Percentiles rank a stretch among this genome's conserved stretches.
Conservation (phyloP, 2,329 filamentous ascomycete genomes). For the Claviceps citrina region DNA sequence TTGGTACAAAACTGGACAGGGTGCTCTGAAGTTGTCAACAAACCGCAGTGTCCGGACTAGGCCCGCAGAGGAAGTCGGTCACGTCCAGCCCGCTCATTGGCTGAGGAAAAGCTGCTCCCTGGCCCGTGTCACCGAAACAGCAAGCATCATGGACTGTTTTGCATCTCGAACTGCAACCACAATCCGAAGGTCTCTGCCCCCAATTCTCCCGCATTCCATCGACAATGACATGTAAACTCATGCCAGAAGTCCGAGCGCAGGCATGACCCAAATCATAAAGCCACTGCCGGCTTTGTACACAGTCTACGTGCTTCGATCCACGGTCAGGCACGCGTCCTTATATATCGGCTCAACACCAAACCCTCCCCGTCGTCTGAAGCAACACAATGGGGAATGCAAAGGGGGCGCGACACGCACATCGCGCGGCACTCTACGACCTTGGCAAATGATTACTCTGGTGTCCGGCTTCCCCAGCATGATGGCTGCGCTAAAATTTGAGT, state of each 20-base stretch:
- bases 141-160: no score
- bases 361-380: constrained; percentile 66
- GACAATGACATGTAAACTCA: neutral
- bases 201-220: neutral
- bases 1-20: neutral
- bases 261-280: constrained; percentile 29
- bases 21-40: no score
- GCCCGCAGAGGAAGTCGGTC: neutral
- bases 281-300: constrained; percentile 81
- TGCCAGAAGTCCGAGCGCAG: constrained; percentile 3
- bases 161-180: neutral
- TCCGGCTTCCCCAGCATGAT: constrained; percentile 78
- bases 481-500: constrained; percentile 90
- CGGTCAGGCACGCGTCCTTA: constrained; percentile 50
- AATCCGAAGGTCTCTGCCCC: neutral
- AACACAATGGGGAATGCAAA: constrained; percentile 75
- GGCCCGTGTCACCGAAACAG: neutral
- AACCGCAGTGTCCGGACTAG: neutral
- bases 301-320: constrained; percentile 83
- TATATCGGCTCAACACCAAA: constrained; percentile 92
- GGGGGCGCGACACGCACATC: constrained; percentile 73
- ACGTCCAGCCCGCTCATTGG: neutral
- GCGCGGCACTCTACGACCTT: constrained; percentile 53
- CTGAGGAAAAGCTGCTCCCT: neutral
- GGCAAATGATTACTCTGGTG: constrained; percentile 80